phyloP scores from a whole-genome alignment of 805 yeast genomes.

The Wickerhamiella cacticola region DNA sequence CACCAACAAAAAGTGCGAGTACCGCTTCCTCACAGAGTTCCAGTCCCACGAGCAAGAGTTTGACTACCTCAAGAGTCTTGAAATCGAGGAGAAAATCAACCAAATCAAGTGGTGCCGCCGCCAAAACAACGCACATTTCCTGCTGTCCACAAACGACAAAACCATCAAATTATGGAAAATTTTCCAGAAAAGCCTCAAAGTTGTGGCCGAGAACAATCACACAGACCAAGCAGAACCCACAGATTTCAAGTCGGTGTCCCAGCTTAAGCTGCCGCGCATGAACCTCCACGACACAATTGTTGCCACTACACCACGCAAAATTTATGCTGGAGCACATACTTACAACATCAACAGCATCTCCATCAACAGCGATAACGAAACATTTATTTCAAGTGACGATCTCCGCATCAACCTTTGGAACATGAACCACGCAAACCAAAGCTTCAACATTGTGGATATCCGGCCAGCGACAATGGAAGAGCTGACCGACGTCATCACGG shows the following conservation, averaged over 20 bases:
- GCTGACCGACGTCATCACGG: slow-evolving; percentile 91
- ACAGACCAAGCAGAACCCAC: slow-evolving; percentile 33
- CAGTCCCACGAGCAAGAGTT: slow-evolving; percentile 98
- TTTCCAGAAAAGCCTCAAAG: slow-evolving; percentile 78
- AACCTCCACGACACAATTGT: slow-evolving; percentile 91
- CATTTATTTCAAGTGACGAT: slow-evolving; percentile 86
- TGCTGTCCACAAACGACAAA: slow-evolving; percentile 88
- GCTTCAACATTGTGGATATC: slow-evolving; percentile 93
- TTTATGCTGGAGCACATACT: slow-evolving; percentile 93
- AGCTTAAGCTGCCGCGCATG: slow-evolving; percentile 70
- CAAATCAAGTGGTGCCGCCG: slow-evolving; percentile 93
- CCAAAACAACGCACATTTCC: slow-evolving; percentile 77
- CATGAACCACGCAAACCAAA: slow-evolving; percentile 82
- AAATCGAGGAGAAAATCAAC: slow-evolving; percentile 92
- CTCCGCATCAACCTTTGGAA: slow-evolving; percentile 94
- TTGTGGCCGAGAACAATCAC: slow-evolving; percentile 84
- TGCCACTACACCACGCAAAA: slow-evolving; percentile 85
- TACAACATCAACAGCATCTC: slow-evolving; percentile 95
- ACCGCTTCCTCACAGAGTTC: slow-evolving; percentile 90
- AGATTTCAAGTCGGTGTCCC: slow-evolving; percentile 25
- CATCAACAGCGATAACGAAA: slow-evolving; percentile 90
- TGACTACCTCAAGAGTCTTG: slow-evolving; percentile 88
- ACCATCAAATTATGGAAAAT: slow-evolving; percentile 98
- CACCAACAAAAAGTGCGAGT: slow-evolving; percentile 53
- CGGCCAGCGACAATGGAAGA: slow-evolving; percentile 99